Evolutionary conservation across 352 stramenopile genomes (phyloP).

Genomic region (Phytophthora ohioensis): DNA sequence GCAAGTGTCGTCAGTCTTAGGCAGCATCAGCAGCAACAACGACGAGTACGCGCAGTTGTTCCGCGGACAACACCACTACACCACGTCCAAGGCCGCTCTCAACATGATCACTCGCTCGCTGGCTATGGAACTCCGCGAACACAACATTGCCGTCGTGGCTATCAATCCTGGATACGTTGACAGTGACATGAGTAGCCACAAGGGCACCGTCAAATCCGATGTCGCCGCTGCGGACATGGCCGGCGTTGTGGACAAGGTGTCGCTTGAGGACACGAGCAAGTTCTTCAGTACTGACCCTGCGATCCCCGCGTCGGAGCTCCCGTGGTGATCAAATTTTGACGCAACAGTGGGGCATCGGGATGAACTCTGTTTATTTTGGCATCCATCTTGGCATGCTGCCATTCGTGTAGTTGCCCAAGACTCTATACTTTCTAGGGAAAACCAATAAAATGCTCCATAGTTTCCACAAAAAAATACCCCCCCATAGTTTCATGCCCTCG

Average conservation of each 20-base stretch:
- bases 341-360: background rate
- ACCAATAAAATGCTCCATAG: no score
- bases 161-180: conserved; percentile 13
- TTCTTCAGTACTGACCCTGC: conserved; percentile 9
- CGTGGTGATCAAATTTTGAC: conserved; percentile 1
- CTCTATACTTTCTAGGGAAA: no score
- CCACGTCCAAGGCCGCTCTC: conserved; percentile 16
- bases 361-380: no score
- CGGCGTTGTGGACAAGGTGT: conserved; percentile 6
- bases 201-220: conserved; percentile 1
- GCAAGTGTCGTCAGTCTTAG: conserved; percentile 12
- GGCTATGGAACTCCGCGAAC: conserved; percentile 12
- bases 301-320: conserved; percentile 2
- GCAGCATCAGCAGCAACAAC: conserved; percentile 12
- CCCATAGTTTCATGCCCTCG: no score
- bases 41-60: conserved; percentile 12
- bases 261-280: background rate
- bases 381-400: no score
- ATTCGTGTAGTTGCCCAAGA: no score
- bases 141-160: conserved; percentile 7
- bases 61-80: conserved; percentile 13
- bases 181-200: conserved; percentile 12
- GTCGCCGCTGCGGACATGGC: conserved; percentile 1
- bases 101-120: conserved; percentile 18
- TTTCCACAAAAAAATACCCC: no score